Base-by-base conservation (phyloP, 768 basidiomycete genomes). In the Lentinus brumalis region DNA sequence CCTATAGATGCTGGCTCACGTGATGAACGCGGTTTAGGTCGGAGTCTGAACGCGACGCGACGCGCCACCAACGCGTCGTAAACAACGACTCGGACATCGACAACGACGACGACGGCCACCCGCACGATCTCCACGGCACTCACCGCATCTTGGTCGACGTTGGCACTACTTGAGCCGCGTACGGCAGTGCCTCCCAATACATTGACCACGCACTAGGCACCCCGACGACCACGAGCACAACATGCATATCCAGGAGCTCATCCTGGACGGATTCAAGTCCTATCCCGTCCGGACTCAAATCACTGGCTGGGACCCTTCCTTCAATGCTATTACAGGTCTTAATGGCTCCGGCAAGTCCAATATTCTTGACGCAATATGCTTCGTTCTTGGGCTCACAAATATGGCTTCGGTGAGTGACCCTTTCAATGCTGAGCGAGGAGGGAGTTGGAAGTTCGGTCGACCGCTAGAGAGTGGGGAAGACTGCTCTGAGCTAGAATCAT, bases 311-410 rank as follows among this genome's bases (percentile, higher is more conserved):
- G 96, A 98, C 72, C 77, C 92, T 6, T 96, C 94, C 4, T 99
- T 99, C 84, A 98, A 98, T 73, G 97, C 97, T 5, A 98, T 99
- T 76, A 97, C 94, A 5, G 96, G 96, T 49, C 84, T 93, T 66
- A 94, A 94, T 78, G 94, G 94, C 2, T 96, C 94, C 0, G 96
- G 96, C 67, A 98, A 99, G 79, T 97, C 95, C 60, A 99, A 99
- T 78, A 98, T 99, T 69, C 86, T 99, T 64, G 97, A 99, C 79
- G 96, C 97, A 60, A 98, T 98, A 75, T 97, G 96, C 76, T 99
- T 99, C 73, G 97, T 98, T 15, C 82, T 99, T 18, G 97, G 97
- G 15, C 92, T 98, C 66, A 98, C 96, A 2, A 98, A 98, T 74
- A 92, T 98, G 90, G 79, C 90, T n/a, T 87, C 89, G 63, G 96